Conservation (phyloP, 176 grass and related monocot species). For the Oryza australiensis region DNA sequence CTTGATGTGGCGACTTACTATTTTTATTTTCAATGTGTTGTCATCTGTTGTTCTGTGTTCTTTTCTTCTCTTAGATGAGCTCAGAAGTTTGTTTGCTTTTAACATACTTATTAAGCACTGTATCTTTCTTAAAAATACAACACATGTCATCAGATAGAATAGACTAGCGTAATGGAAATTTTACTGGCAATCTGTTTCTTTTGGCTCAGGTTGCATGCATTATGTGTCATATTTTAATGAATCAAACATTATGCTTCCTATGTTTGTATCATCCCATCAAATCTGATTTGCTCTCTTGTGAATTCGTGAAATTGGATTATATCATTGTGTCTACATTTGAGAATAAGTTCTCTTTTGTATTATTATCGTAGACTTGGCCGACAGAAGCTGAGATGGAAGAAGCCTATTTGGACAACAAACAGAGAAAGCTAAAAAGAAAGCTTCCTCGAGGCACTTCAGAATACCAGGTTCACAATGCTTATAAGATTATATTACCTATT, state of each 20-base stretch:
- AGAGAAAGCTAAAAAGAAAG: conserved; percentile 70
- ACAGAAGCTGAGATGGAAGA: conserved; percentile 81
- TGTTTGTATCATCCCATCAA: conserved; percentile 21
- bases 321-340: background rate
- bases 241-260: background rate
- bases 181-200: background rate
- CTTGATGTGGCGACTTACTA: background rate
- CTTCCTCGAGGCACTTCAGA: conserved; percentile 91
- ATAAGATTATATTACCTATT: conserved; percentile 6
- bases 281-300: background rate
- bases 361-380: conserved; percentile 86
- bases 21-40: conserved; percentile 3
- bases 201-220: background rate
- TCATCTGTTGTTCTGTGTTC: background rate
- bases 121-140: background rate
- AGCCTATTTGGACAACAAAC: conserved; percentile 57
- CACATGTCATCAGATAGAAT: background rate
- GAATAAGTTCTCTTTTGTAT: conserved; percentile 12
- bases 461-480: conserved; percentile 66
- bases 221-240: background rate
- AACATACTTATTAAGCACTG: background rate
- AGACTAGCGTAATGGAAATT: background rate
- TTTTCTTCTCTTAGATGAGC: background rate
- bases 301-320: conserved; percentile 11
- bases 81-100: conserved; percentile 18